Evolutionary conservation across 257 asterid genomes (phyloP), one percentile per base, ranked within the genome.

Genomic region (Euphrasia confusa): DNA sequence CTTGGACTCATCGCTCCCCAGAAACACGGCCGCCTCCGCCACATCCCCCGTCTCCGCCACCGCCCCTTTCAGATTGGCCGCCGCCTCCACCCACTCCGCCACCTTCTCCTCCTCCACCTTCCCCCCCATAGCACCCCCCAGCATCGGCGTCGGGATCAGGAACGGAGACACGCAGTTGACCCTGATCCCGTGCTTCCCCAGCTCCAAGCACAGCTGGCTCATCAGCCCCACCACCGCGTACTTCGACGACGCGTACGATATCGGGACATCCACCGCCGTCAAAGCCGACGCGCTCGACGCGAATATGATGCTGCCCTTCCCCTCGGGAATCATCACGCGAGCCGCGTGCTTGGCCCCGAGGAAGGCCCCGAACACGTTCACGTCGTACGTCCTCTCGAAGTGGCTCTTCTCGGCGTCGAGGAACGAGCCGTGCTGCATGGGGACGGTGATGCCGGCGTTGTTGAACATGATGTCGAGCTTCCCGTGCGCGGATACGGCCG

Each of bases 291-390:
- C 56, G 15, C 86, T 78, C 1, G 70, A 67, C 0, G 75, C 67
- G 9, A 55, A 37, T 2, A 78, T 57, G 18, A 80, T 77, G 69
- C 68, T 52, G 5, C 83, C 83, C 0, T 8, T 26, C 42, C 32
- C 27, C 27, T 45, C 63, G 0, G 72, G 77, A 15, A 73, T 61
- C 86, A 81, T 81, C 26, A 63, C 81, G 0, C 76, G 49, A 0
- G 83, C 79, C 0, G 83, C 86, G 12, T 80, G 83, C 58, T 80
- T 80, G 32, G 68, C 63, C 1, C 86, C 77, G 2, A 68, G 54
- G 32, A 75, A 66, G 17, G 60, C 57, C 5, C 86, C 78, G 2
- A 54, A 11, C 11, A 78, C 65, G 50, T 78, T 81, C 12, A 74
- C 68, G 8, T 15, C 33, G 32, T 70, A 54, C 15, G 75, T 66